Base-by-base conservation (phyloP, 1,139 yeast genomes). In the Yamadazyma trypodendri region DNA sequence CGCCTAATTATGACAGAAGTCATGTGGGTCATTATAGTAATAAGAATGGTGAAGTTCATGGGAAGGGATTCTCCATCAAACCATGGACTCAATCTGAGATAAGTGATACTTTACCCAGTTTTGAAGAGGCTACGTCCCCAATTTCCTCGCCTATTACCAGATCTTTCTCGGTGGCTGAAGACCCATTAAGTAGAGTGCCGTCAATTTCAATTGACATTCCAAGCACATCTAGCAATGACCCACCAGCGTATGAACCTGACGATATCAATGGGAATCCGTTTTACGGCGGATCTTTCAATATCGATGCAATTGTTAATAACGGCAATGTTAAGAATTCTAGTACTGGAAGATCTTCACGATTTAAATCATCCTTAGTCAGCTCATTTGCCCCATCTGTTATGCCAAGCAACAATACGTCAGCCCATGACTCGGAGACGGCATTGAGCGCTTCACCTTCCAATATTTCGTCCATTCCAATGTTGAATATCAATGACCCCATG, bases 111-210 rank as follows among this genome's bases (percentile, higher is more conserved):
- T 62, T 77, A 24, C 86, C 86, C 1, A 63, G 79, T 1, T 80
- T 80, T 54, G 84, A 79, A 51, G 81, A 80, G 48, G 85, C 83
- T 1, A 58, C 56, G 0, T 61, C 68, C 1, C 46, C 58, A 1
- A 43, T 56, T 0, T 28, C 62, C 1, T 60, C 69, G 0, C 74
- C 75, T 0, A 46, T 61, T 3, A 58, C 61, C 14, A 45, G 73
- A 33, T 58, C 74, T 1, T 46, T 65, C 15, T 65, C 73, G 0
- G 45, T 66, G 1, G 15, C 42, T 1, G 70, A 64, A n/a, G 69
- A 62, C 40, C 61, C 65, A 2, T 40, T 67, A 15, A 62, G 68
- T 40, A 46, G 72, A 34, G 47, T 61, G 6, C 62, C 68, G 3
- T 65, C 72, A 0, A 52, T 64, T 6, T 41, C 55, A 6, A 64